Evolutionary conservation across 2,329 filamentous ascomycete genomes (phyloP).

Genomic region (Albophoma yamanashiensis): DNA sequence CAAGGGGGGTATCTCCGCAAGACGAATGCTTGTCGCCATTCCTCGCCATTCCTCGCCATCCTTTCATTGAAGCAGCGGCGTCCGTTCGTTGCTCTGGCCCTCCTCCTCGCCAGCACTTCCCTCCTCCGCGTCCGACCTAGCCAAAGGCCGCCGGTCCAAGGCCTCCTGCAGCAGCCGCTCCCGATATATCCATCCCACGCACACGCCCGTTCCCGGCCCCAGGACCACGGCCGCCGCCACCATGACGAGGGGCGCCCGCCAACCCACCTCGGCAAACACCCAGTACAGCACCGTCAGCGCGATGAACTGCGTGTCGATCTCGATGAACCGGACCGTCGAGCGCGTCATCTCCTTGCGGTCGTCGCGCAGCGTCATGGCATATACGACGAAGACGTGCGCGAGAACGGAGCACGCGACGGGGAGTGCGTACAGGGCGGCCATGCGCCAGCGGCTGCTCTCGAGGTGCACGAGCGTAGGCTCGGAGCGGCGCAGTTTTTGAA

Average conservation of each 20-base stretch:
- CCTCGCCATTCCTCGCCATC: too few species aligned
- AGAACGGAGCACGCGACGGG: constrained; percentile 32
- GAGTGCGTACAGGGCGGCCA: constrained; percentile 31
- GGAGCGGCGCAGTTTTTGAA: constrained; percentile 13
- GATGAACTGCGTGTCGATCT: constrained; percentile 34
- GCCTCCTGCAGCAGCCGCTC: constrained; percentile 21
- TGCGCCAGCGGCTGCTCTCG: constrained; percentile 26
- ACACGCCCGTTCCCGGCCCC: constrained; percentile 27
- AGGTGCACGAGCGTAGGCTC: constrained; percentile 27
- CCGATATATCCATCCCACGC: constrained; percentile 27
- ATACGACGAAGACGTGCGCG: constrained; percentile 31
- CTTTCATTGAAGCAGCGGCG: constrained; percentile 18
- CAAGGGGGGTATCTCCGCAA: neutral
- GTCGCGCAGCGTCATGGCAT: constrained; percentile 26
- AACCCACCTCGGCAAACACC: constrained; percentile 40
- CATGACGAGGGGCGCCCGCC: constrained; percentile 24
- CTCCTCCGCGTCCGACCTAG: constrained; percentile 6
- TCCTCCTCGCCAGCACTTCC: neutral
- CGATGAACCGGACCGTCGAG: constrained; percentile 32
- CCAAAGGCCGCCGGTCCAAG: constrained; percentile 5
- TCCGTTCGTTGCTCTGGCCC: constrained; percentile 16
- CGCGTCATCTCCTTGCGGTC: constrained; percentile 40
- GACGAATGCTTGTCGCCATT: neutral
- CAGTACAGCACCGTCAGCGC: constrained; percentile 40
- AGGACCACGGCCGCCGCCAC: constrained; percentile 17